Evolutionary conservation across 768 basidiomycete genomes (phyloP), one percentile per base, ranked within the genome.

Genomic region (Boletales sp.): DNA sequence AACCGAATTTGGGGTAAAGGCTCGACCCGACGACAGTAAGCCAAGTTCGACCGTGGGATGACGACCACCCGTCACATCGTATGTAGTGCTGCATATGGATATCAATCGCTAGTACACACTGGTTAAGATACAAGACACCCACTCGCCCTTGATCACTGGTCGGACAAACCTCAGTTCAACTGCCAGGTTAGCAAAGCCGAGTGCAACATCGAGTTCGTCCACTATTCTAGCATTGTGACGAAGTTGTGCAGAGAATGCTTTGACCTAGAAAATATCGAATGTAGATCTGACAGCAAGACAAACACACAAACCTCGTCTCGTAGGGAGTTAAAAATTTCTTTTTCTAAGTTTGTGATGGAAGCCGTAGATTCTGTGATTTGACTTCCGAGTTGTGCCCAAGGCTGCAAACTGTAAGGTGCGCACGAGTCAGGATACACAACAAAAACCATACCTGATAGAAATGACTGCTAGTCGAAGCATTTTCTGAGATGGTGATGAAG

Each of bases 11-110:
- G 94, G 84, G 2, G 84, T 90, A 66, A 95, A 98, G 12, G 78
- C 73, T 27, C 94, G 82, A 19, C 86, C 86, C 2, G 81, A 73
- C 0, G 75, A 75, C 38, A 93, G 71, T 5, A 98, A 76, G 13
- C 92, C 91, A 6, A 91, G 76, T 71, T 97, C 95, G 11, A 98
- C 94, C 2, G 91, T 86, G 0, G 94, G 93, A 72, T 98, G 94
- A 21, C 94, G 83, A 15, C 93, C 94, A 57, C 90, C 83, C 9
- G 72, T 69, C 29, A 97, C 84, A 11, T 83, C 67, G 58, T 88
- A 87, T 0, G 77, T 74, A 46, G 72, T 69, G 17, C 83, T 84
- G 40, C 35, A 35, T 15, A 34, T 34, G 15, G 21, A 39, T 39
- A 36, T 51, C 53, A 48, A 18, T 15, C 17, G 21, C 34, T 18